phyloP scores from a whole-genome alignment of 2,329 filamentous ascomycete genomes.

The Colletotrichum ledebouriae region DNA sequence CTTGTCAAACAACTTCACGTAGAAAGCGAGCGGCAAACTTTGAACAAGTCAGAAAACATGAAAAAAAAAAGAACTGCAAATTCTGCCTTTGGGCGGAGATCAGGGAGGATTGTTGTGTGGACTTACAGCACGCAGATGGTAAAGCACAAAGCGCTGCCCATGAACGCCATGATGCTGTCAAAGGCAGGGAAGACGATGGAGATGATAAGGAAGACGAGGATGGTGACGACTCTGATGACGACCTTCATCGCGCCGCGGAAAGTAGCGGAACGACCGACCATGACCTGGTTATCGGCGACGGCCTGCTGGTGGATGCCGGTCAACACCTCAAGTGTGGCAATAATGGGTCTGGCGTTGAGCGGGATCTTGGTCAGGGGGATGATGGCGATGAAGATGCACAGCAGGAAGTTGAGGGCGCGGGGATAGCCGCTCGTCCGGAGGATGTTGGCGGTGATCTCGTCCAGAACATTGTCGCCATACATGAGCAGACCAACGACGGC shows the following conservation, averaged over 20 bases:
- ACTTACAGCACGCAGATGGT: conserved; percentile 87
- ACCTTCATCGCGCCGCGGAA: conserved; percentile 71
- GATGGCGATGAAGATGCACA: conserved; percentile 89
- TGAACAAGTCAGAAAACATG: background rate
- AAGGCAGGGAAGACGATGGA: conserved; percentile 80
- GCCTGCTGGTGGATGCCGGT: conserved; percentile 74
- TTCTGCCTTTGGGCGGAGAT: background rate
- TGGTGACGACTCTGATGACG: conserved; percentile 73
- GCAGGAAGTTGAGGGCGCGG: conserved; percentile 77
- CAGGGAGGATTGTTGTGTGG: background rate
- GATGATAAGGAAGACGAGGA: conserved; percentile 81
- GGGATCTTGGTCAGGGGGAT: conserved; percentile 97
- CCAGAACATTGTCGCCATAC: conserved; percentile 91
- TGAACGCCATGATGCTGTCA: conserved; percentile 90
- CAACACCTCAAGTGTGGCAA: conserved; percentile 84
- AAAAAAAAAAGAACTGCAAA: background rate
- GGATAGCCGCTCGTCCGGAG: conserved; percentile 82
- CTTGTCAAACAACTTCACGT: conserved; percentile 87
- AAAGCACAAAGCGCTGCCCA: conserved; percentile 92
- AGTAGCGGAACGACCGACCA: conserved; percentile 68
- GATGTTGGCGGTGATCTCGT: conserved; percentile 93
- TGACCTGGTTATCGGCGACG: conserved; percentile 60
- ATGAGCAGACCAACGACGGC: conserved; percentile 89
- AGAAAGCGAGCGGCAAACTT: conserved; percentile 84
- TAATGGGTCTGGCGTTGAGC: conserved; percentile 87